Evolutionary conservation across 129 eudicot genomes (phyloP), one percentile per base, ranked within the genome.

Genomic region (Flaveria brownii): DNA sequence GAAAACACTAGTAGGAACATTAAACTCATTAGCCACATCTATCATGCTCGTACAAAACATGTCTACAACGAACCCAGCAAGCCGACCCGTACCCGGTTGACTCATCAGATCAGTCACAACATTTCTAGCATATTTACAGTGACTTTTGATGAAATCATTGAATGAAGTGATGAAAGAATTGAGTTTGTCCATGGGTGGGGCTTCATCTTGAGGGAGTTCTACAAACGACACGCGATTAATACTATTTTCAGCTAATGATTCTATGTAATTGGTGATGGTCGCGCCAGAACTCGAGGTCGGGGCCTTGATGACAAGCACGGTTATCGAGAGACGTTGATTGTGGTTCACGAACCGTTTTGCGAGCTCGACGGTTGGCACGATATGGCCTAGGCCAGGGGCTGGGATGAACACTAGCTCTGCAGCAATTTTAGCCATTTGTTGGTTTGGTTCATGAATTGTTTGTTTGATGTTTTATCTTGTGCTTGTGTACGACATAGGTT

Each of bases 401-500:
- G 81, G 85, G 72, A 81, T 43, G 62, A 81, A 70, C 2, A 81
- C 64, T 7, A 76, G 72, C 50, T 76, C 68, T 23, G 68, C 56
- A 68, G 18, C 4, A 41, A 25, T 12, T 10, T 42, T 68, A 10
- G 28, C 54, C 72, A 42, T 68, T 41, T 68, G 5, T 3, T 22
- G 13, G 43, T 68, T 43, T 67, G 72, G 30, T 41, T 68, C 9
- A 28, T 12, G 50, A 17, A 66, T 41, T 13, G 70, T 11, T 64
- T 33, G 17, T 60, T 60, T 60, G 23, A 45, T 7, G 49, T 45
- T 11, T 45, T 45, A 45, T 45, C 49, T 45, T 45, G 49, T 45
- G 49, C 9, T 45, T 9, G 3, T 9, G 12, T 43, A 4, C 5
- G 49, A 2, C 49, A 45, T 45, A 0, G 12, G 2, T 45, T 45